Percentiles rank a stretch among this genome's conserved stretches.
These are phyloP conservation scores for Oxyria digyna DNA, from an alignment of 148 eudicot genomes.

Conservation along the genomic window DNA sequence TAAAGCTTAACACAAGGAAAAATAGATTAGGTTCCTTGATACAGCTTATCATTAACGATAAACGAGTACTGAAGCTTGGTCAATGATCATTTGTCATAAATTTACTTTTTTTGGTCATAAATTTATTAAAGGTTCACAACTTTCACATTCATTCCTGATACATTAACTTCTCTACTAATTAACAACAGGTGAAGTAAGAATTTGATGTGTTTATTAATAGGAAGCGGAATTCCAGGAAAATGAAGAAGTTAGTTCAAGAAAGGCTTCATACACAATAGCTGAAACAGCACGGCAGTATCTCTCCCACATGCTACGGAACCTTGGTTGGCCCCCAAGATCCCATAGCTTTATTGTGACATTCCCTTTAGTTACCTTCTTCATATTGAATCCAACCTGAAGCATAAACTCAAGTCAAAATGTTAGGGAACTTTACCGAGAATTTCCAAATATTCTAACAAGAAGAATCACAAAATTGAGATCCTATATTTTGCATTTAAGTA, in stretches of 20 bases:
- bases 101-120: no score
- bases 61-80: background rate
- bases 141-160: background rate
- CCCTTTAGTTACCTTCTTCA: constrained; percentile 94
- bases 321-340: constrained; percentile 99
- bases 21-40: background rate
- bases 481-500: background rate
- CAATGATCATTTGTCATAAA: no score
- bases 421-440: background rate
- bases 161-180: background rate
- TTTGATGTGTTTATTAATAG: background rate
- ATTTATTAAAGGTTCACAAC: no score
- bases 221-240: background rate
- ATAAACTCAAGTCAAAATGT: background rate
- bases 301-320: constrained; percentile 99
- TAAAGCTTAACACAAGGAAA: background rate
- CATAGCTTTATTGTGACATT: constrained; percentile 95
- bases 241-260: background rate
- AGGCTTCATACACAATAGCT: constrained; percentile 78
- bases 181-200: background rate
- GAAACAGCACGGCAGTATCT: constrained; percentile 99
- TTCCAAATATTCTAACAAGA: background rate
- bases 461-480: background rate
- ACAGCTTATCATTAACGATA: background rate
- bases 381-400: constrained; percentile 87